These are phyloP conservation scores for Lactarius sanguifluus DNA, from an alignment of 768 basidiomycete genomes.

Conservation along the genomic window DNA sequence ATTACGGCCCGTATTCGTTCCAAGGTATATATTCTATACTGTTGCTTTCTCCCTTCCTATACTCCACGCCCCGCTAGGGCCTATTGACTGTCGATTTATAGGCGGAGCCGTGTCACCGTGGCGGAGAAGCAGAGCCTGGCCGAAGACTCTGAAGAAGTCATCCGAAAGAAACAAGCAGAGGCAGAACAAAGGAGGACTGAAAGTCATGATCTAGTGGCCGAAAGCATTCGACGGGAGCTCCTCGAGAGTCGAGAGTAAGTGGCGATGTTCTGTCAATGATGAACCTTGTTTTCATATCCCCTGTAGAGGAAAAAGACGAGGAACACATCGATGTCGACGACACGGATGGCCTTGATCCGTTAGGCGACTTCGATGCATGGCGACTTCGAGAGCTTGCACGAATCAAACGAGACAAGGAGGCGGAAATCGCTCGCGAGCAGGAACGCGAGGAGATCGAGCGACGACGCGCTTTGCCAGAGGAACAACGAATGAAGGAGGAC, in stretches of 20 bases:
- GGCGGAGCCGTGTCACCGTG: conserved; percentile 73
- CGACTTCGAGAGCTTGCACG: conserved; percentile 89
- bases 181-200: conserved; percentile 83
- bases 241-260: conserved; percentile 92
- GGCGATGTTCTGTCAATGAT: background rate
- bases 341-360: conserved; percentile 88
- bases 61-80: background rate
- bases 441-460: conserved; percentile 85
- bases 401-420: conserved; percentile 93
- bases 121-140: conserved; percentile 64
- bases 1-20: conserved; percentile 92
- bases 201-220: conserved; percentile 89
- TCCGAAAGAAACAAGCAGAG: conserved; percentile 67
- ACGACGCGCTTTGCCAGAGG: conserved; percentile 89
- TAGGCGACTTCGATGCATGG: conserved; percentile 94
- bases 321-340: conserved; percentile 89
- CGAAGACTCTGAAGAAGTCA: conserved; percentile 73
- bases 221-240: conserved; percentile 88
- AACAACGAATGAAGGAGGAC: conserved; percentile 89
- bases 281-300: background rate
- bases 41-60: conserved; percentile 2
- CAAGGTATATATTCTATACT: conserved; percentile 63
- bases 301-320: conserved; percentile 77
- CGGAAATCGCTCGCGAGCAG: conserved; percentile 71
- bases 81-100: conserved; percentile 34